Conservation (phyloP, 2,329 filamentous ascomycete genomes). For the Neofusicoccum laricinum region DNA sequence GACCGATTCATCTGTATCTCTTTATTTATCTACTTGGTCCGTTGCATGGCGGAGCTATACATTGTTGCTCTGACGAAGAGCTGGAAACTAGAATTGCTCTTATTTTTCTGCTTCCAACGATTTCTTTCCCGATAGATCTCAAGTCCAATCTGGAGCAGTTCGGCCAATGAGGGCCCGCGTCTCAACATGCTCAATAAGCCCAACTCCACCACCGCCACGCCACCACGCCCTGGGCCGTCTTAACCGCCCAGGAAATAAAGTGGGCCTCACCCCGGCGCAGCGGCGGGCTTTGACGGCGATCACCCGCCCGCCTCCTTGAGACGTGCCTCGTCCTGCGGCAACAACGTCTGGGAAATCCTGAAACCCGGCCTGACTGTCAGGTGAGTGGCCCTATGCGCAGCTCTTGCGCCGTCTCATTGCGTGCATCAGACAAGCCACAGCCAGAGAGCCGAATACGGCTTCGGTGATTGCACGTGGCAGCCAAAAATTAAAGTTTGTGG, state of each 20-base stretch:
- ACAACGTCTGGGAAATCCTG: neutral
- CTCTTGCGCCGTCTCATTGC: neutral
- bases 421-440: neutral
- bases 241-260: neutral
- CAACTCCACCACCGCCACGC: neutral
- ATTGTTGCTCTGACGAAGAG: neutral
- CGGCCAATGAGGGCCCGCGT: neutral
- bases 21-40: too few species aligned
- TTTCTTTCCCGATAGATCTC: neutral
- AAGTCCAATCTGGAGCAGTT: neutral
- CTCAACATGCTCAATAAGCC: neutral
- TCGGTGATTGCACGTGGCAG: neutral
- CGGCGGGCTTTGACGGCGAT: neutral
- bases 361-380: constrained; percentile 2
- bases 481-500: constrained; percentile 4
- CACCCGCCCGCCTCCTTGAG: constrained; percentile 2
- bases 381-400: neutral
- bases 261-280: neutral
- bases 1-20: neutral
- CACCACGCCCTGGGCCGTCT: too few species aligned
- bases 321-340: neutral
- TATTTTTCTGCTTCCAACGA: too few species aligned
- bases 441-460: neutral
- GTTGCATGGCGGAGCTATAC: neutral
- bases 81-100: too few species aligned